These are phyloP conservation scores for Rubus idaeus DNA, from an alignment of 306 rosid species.

Conservation along the genomic window DNA sequence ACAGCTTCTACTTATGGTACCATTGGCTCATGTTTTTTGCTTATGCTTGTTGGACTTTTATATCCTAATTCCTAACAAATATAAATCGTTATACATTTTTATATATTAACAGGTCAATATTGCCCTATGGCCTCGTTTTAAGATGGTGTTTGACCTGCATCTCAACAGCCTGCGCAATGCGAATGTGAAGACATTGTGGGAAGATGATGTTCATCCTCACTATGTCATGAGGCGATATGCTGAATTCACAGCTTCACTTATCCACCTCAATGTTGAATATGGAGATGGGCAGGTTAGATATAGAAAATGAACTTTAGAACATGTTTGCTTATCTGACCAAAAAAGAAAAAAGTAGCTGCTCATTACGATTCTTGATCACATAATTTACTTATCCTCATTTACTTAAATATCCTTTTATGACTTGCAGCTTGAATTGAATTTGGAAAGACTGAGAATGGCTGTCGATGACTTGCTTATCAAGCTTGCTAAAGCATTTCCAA, in stretches of 20 bases:
- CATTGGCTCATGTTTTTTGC: background rate
- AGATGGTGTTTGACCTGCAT: slow-evolving; percentile 96
- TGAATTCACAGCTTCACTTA: slow-evolving; percentile 93
- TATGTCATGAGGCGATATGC: slow-evolving; percentile 97
- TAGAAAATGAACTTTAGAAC: slow-evolving; percentile 12
- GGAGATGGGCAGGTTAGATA: slow-evolving; percentile 90
- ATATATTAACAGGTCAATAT: slow-evolving; percentile 68
- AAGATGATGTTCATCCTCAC: slow-evolving; percentile 98
- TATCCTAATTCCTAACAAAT: background rate
- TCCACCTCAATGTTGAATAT: slow-evolving; percentile 82
- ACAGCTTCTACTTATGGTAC: background rate
- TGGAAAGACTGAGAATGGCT: slow-evolving; percentile 97
- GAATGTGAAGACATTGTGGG: slow-evolving; percentile 86
- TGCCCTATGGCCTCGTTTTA: slow-evolving; percentile 95
- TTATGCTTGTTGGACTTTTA: background rate
- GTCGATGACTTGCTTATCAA: slow-evolving; percentile 88
- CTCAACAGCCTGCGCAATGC: slow-evolving; percentile 89
- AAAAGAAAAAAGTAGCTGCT: background rate
- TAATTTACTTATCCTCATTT: background rate
- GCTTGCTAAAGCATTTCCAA: slow-evolving; percentile 85
- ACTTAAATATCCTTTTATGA: slow-evolving; percentile 5
- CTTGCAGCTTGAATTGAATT: slow-evolving; percentile 80
- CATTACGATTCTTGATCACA: slow-evolving; percentile 18
- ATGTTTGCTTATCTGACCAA: too few species aligned
- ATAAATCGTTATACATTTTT: background rate